phyloP scores from a whole-genome alignment of 306 rosid genomes.

The Vicia villosa region DNA sequence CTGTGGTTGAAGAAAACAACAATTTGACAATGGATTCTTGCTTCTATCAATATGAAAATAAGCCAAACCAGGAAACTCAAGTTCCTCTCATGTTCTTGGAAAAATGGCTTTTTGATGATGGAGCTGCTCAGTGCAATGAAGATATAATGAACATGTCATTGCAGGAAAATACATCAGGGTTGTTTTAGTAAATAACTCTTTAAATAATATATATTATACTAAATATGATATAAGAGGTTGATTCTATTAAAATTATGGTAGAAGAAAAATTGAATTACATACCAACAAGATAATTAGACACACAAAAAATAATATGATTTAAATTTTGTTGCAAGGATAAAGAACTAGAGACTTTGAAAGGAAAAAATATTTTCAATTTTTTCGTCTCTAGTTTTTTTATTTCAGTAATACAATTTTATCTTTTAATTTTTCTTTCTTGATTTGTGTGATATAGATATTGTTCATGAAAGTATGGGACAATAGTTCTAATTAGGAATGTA shows the following conservation, averaged over 20 bases:
- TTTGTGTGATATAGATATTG: neutral
- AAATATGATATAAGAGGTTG: too few species aligned
- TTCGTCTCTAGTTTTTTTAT: neutral
- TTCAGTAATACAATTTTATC: too few species aligned
- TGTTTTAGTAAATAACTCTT: slow-evolving; percentile 42
- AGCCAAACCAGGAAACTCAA: slow-evolving; percentile 42
- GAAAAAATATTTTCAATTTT: too few species aligned
- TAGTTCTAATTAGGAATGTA: neutral
- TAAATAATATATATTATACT: too few species aligned
- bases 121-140: slow-evolving; percentile 48
- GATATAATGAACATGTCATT: slow-evolving; percentile 61
- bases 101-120: slow-evolving; percentile 85
- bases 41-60: slow-evolving; percentile 52
- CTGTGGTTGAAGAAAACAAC: slow-evolving; percentile 41
- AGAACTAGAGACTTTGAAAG: too few species aligned
- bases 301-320: neutral
- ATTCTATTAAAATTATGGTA: too few species aligned
- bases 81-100: slow-evolving; percentile 75
- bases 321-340: neutral
- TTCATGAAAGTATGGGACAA: neutral
- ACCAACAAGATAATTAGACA: neutral
- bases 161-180: slow-evolving; percentile 43
- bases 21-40: slow-evolving; percentile 32
- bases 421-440: neutral
- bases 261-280: neutral